Evolutionary conservation across 1,284 basidiomycete species (phyloP).

Genomic region (Ceratobasidium sp.): DNA sequence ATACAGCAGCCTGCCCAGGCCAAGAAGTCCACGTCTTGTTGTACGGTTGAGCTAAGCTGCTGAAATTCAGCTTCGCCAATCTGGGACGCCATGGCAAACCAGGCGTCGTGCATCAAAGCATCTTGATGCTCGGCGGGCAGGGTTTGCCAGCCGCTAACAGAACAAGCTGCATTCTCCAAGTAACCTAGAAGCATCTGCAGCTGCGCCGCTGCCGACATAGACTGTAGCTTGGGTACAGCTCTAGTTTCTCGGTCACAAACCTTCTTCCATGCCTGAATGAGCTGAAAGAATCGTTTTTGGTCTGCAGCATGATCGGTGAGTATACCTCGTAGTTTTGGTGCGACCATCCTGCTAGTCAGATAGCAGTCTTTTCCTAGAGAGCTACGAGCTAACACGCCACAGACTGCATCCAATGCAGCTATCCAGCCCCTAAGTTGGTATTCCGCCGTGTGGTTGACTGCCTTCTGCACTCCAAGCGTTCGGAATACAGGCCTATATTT

Average conservation of each 20-base stretch:
- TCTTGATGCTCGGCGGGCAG: not conserved
- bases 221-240: not conserved
- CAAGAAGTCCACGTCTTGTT: not conserved
- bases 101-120: not conserved
- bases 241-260: constrained; percentile 1
- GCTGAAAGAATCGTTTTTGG: not conserved
- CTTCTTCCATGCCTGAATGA: constrained; percentile 25
- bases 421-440: constrained; percentile 2
- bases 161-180: not conserved
- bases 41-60: not conserved
- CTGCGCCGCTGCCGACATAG: not conserved
- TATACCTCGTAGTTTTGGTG: constrained; percentile 5
- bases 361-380: not conserved
- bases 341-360: constrained; percentile 1
- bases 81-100: not conserved
- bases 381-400: not conserved
- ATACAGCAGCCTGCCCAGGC: constrained; percentile 60
- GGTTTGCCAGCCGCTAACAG: not conserved
- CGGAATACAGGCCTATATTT: not conserved
- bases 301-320: constrained; percentile 39
- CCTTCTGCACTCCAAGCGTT: not conserved
- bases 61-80: not conserved
- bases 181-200: not conserved
- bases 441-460: constrained; percentile 13
- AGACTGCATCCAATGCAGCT: not conserved